Conservation (phyloP, 768 basidiomycete species). For the Suillus lakei region DNA sequence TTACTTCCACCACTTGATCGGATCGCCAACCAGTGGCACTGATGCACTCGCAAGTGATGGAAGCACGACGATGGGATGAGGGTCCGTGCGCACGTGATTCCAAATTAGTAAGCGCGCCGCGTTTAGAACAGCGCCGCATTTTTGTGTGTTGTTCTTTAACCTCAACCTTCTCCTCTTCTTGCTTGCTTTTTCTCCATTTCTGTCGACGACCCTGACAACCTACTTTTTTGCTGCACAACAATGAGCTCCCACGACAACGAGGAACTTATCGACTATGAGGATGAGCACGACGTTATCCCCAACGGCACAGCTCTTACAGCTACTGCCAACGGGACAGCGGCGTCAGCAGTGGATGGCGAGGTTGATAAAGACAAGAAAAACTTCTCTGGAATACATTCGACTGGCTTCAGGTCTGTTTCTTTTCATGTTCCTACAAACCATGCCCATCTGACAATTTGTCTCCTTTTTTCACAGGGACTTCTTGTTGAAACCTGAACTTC, state of each 20-base stretch:
- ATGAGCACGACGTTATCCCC: conserved; percentile 80
- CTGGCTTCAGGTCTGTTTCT: conserved; percentile 86
- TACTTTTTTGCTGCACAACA: conserved; percentile 32
- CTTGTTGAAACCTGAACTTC: conserved; percentile 94
- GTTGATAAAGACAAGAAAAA: conserved; percentile 93
- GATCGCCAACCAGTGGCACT: background rate
- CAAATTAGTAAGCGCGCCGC: background rate
- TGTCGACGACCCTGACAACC: conserved; percentile 32
- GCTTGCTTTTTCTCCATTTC: conserved; percentile 30
- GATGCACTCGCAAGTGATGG: background rate
- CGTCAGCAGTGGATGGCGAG: conserved; percentile 51
- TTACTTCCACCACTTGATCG: background rate
- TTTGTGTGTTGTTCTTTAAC: conserved; percentile 18
- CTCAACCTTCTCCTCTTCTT: conserved; percentile 22
- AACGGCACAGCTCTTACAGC: conserved; percentile 54
- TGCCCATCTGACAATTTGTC: background rate
- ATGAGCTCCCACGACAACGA: conserved; percentile 90
- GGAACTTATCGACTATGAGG: conserved; percentile 94
- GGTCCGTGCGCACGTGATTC: conserved; percentile 35
- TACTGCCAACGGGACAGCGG: conserved; percentile 52
- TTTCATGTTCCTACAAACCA: background rate
- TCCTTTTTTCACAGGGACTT: conserved; percentile 73
- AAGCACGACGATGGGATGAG: background rate
- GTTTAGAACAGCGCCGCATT: conserved; percentile 9
- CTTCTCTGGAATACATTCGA: conserved; percentile 99